Percentiles rank a stretch among this genome's conserved stretches.
Evolutionary conservation across 2,329 filamentous ascomycete species (phyloP).

Genomic region (Botrytis fabae): DNA sequence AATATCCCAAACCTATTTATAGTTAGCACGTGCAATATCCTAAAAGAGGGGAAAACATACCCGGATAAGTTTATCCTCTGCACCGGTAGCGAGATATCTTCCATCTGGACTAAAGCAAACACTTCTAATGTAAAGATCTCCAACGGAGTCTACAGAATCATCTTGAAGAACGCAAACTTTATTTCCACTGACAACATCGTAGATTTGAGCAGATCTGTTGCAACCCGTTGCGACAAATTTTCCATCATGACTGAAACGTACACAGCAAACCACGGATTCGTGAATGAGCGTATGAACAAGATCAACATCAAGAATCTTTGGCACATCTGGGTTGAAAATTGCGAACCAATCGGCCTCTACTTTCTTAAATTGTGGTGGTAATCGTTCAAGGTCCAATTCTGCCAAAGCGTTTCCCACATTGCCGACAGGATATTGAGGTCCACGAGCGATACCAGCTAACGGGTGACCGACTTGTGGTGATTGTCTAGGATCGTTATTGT

Average conservation of each 20-base stretch:
- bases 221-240: constrained; percentile 96
- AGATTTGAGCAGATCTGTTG: constrained; percentile 99
- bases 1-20: constrained; percentile 89
- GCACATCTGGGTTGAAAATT: constrained; percentile 91
- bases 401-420: constrained; percentile 72
- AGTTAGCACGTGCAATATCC: constrained; percentile 26
- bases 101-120: constrained; percentile 99
- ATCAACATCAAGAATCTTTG: constrained; percentile 87
- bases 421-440: constrained; percentile 35
- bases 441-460: constrained; percentile 61
- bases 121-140: constrained; percentile 94
- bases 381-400: constrained; percentile 81
- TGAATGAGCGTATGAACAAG: constrained; percentile 90
- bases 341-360: constrained; percentile 92
- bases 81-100: constrained; percentile 89
- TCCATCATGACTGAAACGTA: constrained; percentile 93
- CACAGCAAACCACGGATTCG: constrained; percentile 97
- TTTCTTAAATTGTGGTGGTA: constrained; percentile 85
- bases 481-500: constrained; percentile 76
- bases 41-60: constrained; percentile 54
- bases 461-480: constrained; percentile 89
- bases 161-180: constrained; percentile 91
- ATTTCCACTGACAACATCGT: constrained; percentile 83
- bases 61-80: constrained; percentile 95
- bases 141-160: constrained; percentile 79